phyloP scores from a whole-genome alignment of 495 filamentous ascomycete genomes.

The Daldinia childiae region DNA sequence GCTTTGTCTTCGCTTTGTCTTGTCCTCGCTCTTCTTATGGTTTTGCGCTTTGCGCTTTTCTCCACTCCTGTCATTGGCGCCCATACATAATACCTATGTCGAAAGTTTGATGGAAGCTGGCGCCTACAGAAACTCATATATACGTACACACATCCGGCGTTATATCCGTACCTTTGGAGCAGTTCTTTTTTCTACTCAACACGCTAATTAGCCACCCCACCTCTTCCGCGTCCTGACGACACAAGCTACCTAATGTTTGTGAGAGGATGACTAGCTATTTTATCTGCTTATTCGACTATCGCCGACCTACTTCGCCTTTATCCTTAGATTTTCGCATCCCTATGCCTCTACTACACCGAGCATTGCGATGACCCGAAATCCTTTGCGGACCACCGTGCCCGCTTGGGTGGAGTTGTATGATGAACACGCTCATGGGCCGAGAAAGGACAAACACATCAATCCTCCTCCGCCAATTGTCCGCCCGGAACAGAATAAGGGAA shows the following conservation, averaged over 20 bases:
- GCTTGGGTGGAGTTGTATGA: conserved; percentile 49
- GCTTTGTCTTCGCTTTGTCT: conserved; percentile 4
- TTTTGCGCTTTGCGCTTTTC: conserved; percentile 24
- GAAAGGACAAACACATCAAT: conserved; percentile 22
- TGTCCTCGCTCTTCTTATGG: conserved; percentile 1
- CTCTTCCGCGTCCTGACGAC: conserved; percentile 29
- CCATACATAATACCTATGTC: neutral
- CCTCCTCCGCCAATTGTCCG: conserved; percentile 37
- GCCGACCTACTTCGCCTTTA: conserved; percentile 27
- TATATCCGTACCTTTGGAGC: conserved; percentile 4
- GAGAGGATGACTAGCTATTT: conserved; percentile 39
- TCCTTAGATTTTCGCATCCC: conserved; percentile 31
- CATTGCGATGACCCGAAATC: conserved; percentile 45
- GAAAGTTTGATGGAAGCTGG: conserved; percentile 30
- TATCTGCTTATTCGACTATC: conserved; percentile 18
- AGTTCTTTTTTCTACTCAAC: conserved; percentile 17
- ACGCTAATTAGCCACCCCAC: conserved; percentile 28
- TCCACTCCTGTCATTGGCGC: conserved; percentile 12
- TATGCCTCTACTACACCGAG: conserved; percentile 31
- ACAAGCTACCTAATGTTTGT: conserved; percentile 4
- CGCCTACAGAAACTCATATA: conserved; percentile 23
- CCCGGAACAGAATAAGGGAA: conserved; percentile 45
- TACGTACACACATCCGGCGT: conserved; percentile 1
- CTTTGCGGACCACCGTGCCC: conserved; percentile 44
- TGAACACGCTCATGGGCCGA: conserved; percentile 41